Base-by-base conservation (phyloP, 768 basidiomycete species). In the Ramaria sp. region DNA sequence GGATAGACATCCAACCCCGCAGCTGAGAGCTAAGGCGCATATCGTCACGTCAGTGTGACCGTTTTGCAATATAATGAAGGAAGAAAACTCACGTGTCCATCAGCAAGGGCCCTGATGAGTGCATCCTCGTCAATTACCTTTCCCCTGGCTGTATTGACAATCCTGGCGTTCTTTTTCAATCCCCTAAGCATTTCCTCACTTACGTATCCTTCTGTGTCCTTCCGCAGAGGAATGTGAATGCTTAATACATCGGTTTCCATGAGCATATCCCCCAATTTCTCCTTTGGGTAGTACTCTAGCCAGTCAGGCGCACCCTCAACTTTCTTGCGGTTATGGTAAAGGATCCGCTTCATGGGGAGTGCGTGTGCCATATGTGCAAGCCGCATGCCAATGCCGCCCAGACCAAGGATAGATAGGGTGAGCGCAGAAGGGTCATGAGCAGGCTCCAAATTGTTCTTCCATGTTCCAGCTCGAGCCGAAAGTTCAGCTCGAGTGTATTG, bases 111-210 rank as follows among this genome's bases (percentile, higher is more conserved):
- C 27, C 76, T 76, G 57, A 95, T 86, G 72, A 97, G 73, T 3
- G 89, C 93, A 5, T 78, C 80, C 67, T 95, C 90, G 58, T 95
- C 88, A 32, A 96, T 76, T 24, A 95, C 81, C 63, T 86, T 93
- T 10, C 93, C 93, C n/a, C 93, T 71, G 20, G 91, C 89, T 2
- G 90, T 93, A 67, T 93, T 93, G 57, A 93, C 77, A 62, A 94
- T 77, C 51, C 90, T 75, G 2, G 81, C 76, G 4, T 87, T 86
- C 42, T 76, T 79, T 70, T 87, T 93, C 72, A 95, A 71, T 60
- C 74, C 72, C 48, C 83, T 71, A 55, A 95, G 89, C 74, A 81
- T 79, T 60, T 75, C 78, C 66, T 88, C 85, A 10, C 81, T 81
- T 1, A 93, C 82, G 8, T 86, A 67, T 1, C 82, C 81, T 36